Evolutionary conservation across 257 asterid genomes (phyloP), one percentile per base, ranked within the genome.

Genomic region (Solanum raphanifolium): DNA sequence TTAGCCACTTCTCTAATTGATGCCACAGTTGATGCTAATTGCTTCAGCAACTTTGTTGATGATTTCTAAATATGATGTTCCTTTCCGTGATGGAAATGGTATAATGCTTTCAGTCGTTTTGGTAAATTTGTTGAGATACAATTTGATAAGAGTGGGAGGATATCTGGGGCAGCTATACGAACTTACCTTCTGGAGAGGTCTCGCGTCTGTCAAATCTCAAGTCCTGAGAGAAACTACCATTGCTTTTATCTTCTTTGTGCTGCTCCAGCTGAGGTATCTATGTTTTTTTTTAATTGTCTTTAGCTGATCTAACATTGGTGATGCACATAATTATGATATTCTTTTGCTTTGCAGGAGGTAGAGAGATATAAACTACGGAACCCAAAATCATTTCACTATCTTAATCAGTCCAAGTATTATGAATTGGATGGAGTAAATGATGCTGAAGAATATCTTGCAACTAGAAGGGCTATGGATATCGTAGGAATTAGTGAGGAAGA

Each of bases 41-140:
- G 69, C 66, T 82, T 48, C 41, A 20, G 69, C 41, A 48, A 48
- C 62, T 82, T 81, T 82, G 6, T 9, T 82, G 38, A 46, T 82
- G 85, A 52, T 82, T 48, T 31, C 66, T 43, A 16, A 68, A 34
- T 36, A 20, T 83, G 81, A 60, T 41, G 48, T 58, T 79, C 60
- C 68, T 46, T 62, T 36, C 41, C 87, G 34, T 87, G 46, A 35
- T 87, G 75, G 65, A 88, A 81, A 15, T 55, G 84, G 87, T 87
- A 85, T 23, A 78, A 52, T 87, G 52, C 86, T 71, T 93, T 88
- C 95, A 97, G 99, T 91, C 99, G 99, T 35, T 97, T 97, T 84
- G 99, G 99, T 89, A 97, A 97, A 94, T 97, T 97, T 96, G 99
- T 97, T 83, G 99, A 96, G 93, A 95, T 97, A 91, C 99, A 97